A percentile compares a stretch with the other conserved stretches of the same genome.
These are phyloP conservation scores for Microstegium vimineum DNA, from an alignment of 176 grass and related monocot genomes.

Conservation along the genomic window DNA sequence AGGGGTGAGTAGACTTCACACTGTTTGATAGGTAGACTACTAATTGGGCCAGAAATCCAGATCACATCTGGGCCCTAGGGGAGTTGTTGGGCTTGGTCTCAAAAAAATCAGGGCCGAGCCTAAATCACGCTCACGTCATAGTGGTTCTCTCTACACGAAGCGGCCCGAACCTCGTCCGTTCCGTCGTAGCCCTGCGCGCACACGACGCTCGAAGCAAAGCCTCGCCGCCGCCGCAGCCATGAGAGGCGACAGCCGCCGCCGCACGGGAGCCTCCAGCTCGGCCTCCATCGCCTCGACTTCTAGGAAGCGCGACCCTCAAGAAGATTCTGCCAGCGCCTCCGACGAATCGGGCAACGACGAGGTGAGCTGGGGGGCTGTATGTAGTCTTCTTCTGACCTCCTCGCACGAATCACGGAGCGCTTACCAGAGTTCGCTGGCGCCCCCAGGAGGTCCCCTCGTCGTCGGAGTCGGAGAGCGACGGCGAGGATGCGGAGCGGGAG, in stretches of 20 bases:
- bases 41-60: neutral
- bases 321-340: neutral
- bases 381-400: neutral
- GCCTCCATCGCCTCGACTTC: neutral
- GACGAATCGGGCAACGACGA: conserved; percentile 33
- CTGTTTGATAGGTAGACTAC: neutral
- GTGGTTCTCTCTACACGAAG: neutral
- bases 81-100: neutral
- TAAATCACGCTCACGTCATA: neutral
- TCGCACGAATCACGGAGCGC: neutral
- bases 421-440: neutral
- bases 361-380: neutral
- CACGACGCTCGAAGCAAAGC: neutral
- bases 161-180: neutral
- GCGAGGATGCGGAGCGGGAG: conserved; percentile 32
- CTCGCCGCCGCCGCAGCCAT: conserved; percentile 21
- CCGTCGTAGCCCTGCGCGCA: neutral
- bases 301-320: neutral
- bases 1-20: no score
- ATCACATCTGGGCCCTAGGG: neutral
- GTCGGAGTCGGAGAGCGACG: conserved; percentile 37
- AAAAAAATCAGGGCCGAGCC: neutral
- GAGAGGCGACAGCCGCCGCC: conserved; percentile 30
- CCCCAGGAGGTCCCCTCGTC: conserved; percentile 27
- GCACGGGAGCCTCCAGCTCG: neutral